phyloP scores from a whole-genome alignment of 2,329 filamentous ascomycete genomes.

The Alternaria atra region DNA sequence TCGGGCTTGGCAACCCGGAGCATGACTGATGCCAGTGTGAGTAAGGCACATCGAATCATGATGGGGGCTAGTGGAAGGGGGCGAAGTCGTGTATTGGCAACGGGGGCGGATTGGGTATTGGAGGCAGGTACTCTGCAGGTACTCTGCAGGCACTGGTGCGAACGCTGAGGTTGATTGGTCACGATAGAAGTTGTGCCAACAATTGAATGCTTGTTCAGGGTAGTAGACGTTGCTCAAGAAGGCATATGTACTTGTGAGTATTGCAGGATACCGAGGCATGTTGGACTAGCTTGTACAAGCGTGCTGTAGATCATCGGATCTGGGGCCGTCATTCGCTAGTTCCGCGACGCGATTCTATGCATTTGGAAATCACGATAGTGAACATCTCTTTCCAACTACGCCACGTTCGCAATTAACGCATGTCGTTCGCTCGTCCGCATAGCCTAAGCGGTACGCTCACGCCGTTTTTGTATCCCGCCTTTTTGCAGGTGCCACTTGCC shows the following conservation, averaged over 20 bases:
- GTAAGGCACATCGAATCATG: constrained; percentile 35
- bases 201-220: not conserved
- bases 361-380: constrained; percentile 3
- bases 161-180: not conserved
- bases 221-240: not conserved
- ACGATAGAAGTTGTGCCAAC: not conserved
- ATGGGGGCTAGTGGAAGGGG: constrained; percentile 6
- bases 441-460: constrained; percentile 50
- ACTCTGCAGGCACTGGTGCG: not conserved
- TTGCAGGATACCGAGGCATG: not conserved
- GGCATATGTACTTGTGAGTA: not conserved
- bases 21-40: constrained; percentile 27
- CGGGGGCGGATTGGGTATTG: constrained; percentile 1
- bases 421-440: constrained; percentile 42
- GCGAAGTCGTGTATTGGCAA: constrained; percentile 7
- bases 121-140: constrained; percentile 13
- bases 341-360: constrained; percentile 11
- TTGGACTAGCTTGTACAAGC: constrained; percentile 4
- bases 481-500: constrained; percentile 38
- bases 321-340: constrained; percentile 13
- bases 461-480: constrained; percentile 58
- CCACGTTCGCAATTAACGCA: constrained; percentile 26
- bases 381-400: constrained; percentile 1
- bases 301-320: constrained; percentile 11
- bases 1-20: constrained; percentile 31